Conservation (phyloP, 2,329 filamentous ascomycete species). For the Neonectria ditissima region DNA sequence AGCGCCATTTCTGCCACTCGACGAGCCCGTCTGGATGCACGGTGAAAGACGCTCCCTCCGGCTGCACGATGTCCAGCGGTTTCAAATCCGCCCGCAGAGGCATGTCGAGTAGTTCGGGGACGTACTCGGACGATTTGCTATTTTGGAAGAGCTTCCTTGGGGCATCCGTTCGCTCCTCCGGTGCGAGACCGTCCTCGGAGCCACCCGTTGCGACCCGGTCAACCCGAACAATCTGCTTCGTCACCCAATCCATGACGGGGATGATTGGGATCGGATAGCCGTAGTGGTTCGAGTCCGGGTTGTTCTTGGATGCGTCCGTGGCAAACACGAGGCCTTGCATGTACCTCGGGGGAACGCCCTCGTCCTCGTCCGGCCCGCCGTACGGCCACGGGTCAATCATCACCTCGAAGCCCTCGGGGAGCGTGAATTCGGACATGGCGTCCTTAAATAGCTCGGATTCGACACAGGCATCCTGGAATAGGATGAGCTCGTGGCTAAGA, state of each 20-base stretch:
- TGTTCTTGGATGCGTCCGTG: slow-evolving; percentile 55
- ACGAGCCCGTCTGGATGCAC: slow-evolving; percentile 60
- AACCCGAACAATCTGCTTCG: slow-evolving; percentile 66
- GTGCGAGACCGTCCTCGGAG: slow-evolving; percentile 57
- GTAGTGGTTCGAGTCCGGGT: slow-evolving; percentile 71
- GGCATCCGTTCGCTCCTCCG: slow-evolving; percentile 48
- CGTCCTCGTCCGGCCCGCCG: slow-evolving; percentile 56
- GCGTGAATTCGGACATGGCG: slow-evolving; percentile 59
- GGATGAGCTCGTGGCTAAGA: slow-evolving; percentile 53
- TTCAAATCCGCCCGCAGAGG: slow-evolving; percentile 67
- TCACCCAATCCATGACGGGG: slow-evolving; percentile 68
- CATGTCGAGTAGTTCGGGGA: slow-evolving; percentile 62
- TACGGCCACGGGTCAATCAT: slow-evolving; percentile 77
- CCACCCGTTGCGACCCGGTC: slow-evolving; percentile 67
- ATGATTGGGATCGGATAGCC: slow-evolving; percentile 70
- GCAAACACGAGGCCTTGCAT: slow-evolving; percentile 65
- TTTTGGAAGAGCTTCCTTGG: slow-evolving; percentile 54
- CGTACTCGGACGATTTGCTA: slow-evolving; percentile 54
- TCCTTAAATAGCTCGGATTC: slow-evolving; percentile 59
- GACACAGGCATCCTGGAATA: slow-evolving; percentile 55
- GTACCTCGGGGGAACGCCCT: slow-evolving; percentile 46
- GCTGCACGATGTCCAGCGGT: slow-evolving; percentile 78
- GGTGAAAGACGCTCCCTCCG: slow-evolving; percentile 74
- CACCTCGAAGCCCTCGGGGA: slow-evolving; percentile 59
- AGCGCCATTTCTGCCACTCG: slow-evolving; percentile 75